Base-by-base conservation (phyloP, 768 basidiomycete species). In the Trametes coccinea region DNA sequence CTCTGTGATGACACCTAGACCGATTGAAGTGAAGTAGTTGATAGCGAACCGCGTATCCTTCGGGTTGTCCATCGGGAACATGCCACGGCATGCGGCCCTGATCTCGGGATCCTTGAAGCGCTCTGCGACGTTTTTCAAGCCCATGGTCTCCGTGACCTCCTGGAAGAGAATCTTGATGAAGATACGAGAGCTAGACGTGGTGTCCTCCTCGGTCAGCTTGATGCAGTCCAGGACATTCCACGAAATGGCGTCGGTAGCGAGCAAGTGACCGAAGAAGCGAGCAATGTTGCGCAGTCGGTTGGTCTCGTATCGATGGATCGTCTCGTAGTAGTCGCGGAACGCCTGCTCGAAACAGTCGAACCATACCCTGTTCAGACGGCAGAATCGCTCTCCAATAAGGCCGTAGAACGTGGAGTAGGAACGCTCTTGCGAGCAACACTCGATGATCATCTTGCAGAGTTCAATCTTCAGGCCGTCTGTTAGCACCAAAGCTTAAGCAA, bases 361-460 rank as follows among this genome's bases (percentile, higher is more conserved):
- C 95, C 96, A 99, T 16, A 93, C 82, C 22, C 93, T 90, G 75
- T 97, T 96, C 70, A 98, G 83, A 76, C 97, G 95, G 78, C 91
- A 89, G 78, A 99, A 95, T 22, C 97, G 90, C 74, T 99, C 97
- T 56, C 94, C 94, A 64, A 97, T 82, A 22, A 98, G 86, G 11
- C 97, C 97, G 70, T 95, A 99, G 80, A 97, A 98, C n/a, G 83
- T 91, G 2, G 92, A 93, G 74, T 98, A 99, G 0, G 96, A 95
- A 13, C 97, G 90, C 74, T 98, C 97, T 79, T 99, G 97, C 2
- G 97, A 98, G 74, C 97, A 98, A 90, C 97, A 99, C 70, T 98
- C 96, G 74, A 99, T 92, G 64, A 99, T 85, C 97, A 99, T 99
- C 81, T 98, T 98, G 73, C 92, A 86, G 60, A 99, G 76, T 73